Percentiles rank a stretch among this genome's conserved stretches.
phyloP scores from a whole-genome alignment of 805 yeast genomes.

The Candida cerambycidarum region DNA sequence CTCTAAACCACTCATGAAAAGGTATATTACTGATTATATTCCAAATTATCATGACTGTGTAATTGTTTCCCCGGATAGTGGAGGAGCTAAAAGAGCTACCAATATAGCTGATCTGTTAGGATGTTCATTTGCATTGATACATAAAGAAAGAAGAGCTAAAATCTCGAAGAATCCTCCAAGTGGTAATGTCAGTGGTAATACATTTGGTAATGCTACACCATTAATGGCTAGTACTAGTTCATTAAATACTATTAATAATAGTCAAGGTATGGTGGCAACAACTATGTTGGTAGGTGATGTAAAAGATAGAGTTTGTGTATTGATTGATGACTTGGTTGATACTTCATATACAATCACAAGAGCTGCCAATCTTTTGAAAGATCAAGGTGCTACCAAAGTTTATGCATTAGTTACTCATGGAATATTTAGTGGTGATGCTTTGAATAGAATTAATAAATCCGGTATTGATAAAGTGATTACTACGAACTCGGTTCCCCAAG shows the following conservation, averaged over 20 bases:
- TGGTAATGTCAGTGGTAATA: slow-evolving; percentile 9
- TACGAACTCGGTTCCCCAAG: slow-evolving; percentile 90
- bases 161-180: slow-evolving; percentile 33
- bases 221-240: slow-evolving; percentile 17
- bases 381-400: slow-evolving; percentile 86
- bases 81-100: slow-evolving; percentile 98
- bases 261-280: slow-evolving; percentile 56
- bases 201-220: slow-evolving; percentile 6
- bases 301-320: slow-evolving; percentile 77
- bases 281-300: slow-evolving; percentile 98
- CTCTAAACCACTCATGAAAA: slow-evolving; percentile 83
- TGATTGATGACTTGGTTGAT: slow-evolving; percentile 91
- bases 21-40: slow-evolving; percentile 73
- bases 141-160: slow-evolving; percentile 78
- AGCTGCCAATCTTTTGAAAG: slow-evolving; percentile 88
- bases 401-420: slow-evolving; percentile 92
- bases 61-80: slow-evolving; percentile 96
- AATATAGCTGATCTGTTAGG: slow-evolving; percentile 89
- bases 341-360: slow-evolving; percentile 89
- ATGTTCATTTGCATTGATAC: slow-evolving; percentile 89
- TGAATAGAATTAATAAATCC: slow-evolving; percentile 62
- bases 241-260: slow-evolving; percentile 19
- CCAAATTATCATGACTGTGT: slow-evolving; percentile 84
- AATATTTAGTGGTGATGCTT: slow-evolving; percentile 88
- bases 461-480: slow-evolving; percentile 82